Evolutionary conservation across 2,329 filamentous ascomycete genomes (phyloP), one percentile per base, ranked within the genome.

Genomic region (Byssothecium circinans): DNA sequence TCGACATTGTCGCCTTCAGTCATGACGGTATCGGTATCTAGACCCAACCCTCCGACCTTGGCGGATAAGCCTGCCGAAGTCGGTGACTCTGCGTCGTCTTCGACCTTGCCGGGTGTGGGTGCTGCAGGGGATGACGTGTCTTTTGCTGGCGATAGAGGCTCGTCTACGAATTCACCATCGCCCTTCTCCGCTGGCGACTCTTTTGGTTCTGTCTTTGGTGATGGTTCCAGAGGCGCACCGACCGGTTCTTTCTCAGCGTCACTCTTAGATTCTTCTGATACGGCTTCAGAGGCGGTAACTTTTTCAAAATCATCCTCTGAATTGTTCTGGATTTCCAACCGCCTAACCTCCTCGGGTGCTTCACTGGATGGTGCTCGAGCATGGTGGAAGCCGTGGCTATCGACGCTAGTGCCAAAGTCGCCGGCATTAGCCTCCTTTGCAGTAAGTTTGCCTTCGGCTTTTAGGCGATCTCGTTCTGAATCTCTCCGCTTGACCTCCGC

Each of bases 231-330:
- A 12, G 67, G 65, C 49, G 69, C 68, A 19, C 66, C 67, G 37
- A 68, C 66, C 38, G 65, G 57, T 37, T 68, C 60, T 39, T 66
- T 67, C 29, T 87, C 83, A 53, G 88, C 83, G 18, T 50, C 50
- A 7, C 52, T 56, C 43, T 62, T 62, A 8, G 48, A 82, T 41
- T 89, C 86, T 52, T 91, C 88, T 15, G 82, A 83, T 60, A 90
- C 81, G 49, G 90, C 87, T 23, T 84, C 86, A 37, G 82, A 81
- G 19, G 79, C 77, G 37, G 77, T 77, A 8, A 97, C 91, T 70
- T 96, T 91, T 68, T 99, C 94, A 63, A 96, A 97, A 65, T 97
- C 94, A 54, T 94, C 89, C 56, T 96, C 90, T 11, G 87, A 86
- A 14, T 83, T 84, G 61, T 94, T 95, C 43, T 87, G 88, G 12